phyloP scores from a whole-genome alignment of 2,329 filamentous ascomycete species.

The Ascomycota sp. region DNA sequence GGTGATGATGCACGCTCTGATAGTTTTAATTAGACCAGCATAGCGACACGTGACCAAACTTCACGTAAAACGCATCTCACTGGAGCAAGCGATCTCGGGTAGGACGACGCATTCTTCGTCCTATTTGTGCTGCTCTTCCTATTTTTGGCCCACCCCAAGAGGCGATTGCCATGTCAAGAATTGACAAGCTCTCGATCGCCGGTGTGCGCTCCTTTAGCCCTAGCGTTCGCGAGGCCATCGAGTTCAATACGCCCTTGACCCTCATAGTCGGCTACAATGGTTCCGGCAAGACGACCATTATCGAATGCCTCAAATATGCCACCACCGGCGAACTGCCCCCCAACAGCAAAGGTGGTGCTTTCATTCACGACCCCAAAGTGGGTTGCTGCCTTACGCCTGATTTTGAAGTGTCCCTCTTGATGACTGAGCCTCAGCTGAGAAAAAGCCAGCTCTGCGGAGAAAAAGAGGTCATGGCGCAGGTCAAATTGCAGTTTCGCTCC shows the following conservation, averaged over 20 bases:
- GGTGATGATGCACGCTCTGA: no score
- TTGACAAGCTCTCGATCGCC: constrained; percentile 74
- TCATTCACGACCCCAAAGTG: constrained; percentile 91
- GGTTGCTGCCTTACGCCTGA: constrained; percentile 1
- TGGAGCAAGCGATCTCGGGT: no score
- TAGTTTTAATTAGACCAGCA: no score
- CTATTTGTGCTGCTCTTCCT: not conserved
- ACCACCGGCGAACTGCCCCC: constrained; percentile 87
- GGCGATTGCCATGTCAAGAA: constrained; percentile 41
- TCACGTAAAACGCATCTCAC: no score
- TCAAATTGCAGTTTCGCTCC: constrained; percentile 71
- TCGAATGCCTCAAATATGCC: constrained; percentile 95
- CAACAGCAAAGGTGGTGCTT: constrained; percentile 76
- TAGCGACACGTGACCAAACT: no score
- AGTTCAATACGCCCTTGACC: constrained; percentile 78
- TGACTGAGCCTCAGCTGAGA: constrained; percentile 1
- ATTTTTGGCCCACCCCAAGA: no score
- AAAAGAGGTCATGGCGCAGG: constrained; percentile 75
- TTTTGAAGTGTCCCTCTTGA: no score
- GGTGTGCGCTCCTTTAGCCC: constrained; percentile 76
- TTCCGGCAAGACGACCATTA: constrained; percentile 96
- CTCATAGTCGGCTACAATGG: constrained; percentile 95
- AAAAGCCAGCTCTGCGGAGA: constrained; percentile 47
- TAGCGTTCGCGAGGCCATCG: constrained; percentile 52
- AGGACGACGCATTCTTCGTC: not conserved